These are phyloP conservation scores for Colletotrichum costaricense DNA, from an alignment of 2,329 filamentous ascomycete species.

Conservation along the genomic window DNA sequence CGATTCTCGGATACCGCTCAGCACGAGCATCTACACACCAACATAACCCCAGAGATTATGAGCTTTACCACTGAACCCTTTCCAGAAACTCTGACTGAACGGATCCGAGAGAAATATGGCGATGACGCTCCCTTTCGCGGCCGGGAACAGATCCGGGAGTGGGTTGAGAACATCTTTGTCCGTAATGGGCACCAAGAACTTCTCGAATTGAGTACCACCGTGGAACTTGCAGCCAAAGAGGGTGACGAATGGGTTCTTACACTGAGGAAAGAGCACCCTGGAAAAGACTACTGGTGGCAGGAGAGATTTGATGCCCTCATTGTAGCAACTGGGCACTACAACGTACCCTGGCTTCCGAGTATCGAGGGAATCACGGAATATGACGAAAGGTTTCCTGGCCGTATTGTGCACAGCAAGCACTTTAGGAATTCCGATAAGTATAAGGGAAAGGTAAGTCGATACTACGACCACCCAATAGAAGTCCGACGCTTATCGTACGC, in stretches of 20 bases:
- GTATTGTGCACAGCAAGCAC: slow-evolving; percentile 53
- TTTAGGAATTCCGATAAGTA: slow-evolving; percentile 45
- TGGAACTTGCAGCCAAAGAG: slow-evolving; percentile 63
- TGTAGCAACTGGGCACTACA: slow-evolving; percentile 54
- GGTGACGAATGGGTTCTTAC: slow-evolving; percentile 60
- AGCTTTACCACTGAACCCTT: slow-evolving; percentile 63
- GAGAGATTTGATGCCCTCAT: slow-evolving; percentile 54
- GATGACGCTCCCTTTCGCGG: slow-evolving; percentile 65
- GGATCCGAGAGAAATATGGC: slow-evolving; percentile 60
- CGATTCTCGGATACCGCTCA: slow-evolving; percentile 64
- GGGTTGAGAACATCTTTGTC: slow-evolving; percentile 56
- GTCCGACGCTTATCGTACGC: background rate
- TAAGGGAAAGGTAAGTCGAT: slow-evolving; percentile 36
- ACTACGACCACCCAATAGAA: rapidly evolving
- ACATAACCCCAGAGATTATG: slow-evolving; percentile 67
- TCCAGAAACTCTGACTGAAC: slow-evolving; percentile 54
- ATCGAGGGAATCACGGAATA: slow-evolving; percentile 55
- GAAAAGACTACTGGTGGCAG: slow-evolving; percentile 52
- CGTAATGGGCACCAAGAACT: slow-evolving; percentile 45
- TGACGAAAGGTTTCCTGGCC: slow-evolving; percentile 48
- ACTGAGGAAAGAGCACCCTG: slow-evolving; percentile 53
- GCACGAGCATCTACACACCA: slow-evolving; percentile 69
- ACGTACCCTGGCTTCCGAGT: slow-evolving; percentile 51
- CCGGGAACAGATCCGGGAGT: slow-evolving; percentile 63
- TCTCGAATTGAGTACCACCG: slow-evolving; percentile 64